A percentile compares a stretch with the other conserved stretches of the same genome.
Conservation (phyloP, 306 rosid species). For the Malus orientalis region DNA sequence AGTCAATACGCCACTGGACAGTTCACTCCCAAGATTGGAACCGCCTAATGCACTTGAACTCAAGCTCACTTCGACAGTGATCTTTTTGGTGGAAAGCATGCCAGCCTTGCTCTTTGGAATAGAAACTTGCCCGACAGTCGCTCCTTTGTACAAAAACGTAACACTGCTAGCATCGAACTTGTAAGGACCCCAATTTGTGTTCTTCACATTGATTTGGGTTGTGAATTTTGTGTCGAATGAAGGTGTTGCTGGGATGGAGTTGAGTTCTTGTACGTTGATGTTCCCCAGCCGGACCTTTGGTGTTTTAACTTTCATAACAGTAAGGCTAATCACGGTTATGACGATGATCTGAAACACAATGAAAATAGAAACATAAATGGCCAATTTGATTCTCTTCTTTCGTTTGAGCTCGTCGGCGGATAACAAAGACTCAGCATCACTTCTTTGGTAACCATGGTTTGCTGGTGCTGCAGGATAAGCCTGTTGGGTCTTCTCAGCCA, state of each 20-base stretch:
- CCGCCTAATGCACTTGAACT: neutral
- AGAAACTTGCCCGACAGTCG: too few species aligned
- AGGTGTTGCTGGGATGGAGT: too few species aligned
- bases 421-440: neutral
- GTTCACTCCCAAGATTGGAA: neutral
- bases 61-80: too few species aligned
- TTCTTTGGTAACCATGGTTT: neutral
- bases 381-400: neutral
- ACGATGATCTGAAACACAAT: neutral
- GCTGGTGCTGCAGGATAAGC: neutral
- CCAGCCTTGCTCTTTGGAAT: neutral
- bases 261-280: too few species aligned
- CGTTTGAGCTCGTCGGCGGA: conserved; percentile 1
- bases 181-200: conserved; percentile 9
- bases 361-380: neutral
- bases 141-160: neutral
- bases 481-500: conserved; percentile 8
- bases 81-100: neutral
- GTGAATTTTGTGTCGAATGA: neutral
- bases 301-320: too few species aligned
- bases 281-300: too few species aligned
- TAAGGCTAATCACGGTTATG: neutral
- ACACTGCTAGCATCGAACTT: neutral
- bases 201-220: neutral
- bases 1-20: neutral